Conservation (phyloP, 2,329 filamentous ascomycete species). For the Lecanicillium sp. region DNA sequence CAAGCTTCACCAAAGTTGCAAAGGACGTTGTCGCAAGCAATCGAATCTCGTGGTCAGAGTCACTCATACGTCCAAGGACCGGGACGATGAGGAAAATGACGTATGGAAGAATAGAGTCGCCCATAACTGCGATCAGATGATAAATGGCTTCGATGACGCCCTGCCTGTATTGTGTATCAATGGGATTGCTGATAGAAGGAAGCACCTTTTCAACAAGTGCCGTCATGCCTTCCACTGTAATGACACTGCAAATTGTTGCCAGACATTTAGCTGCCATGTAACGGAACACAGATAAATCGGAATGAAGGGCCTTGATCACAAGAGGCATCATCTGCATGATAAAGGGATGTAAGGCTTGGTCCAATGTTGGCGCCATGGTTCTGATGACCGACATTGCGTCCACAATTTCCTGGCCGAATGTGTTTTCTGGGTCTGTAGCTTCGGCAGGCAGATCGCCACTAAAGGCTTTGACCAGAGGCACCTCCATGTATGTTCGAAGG, state of each 20-base stretch:
- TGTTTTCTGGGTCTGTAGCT: slow-evolving; percentile 63
- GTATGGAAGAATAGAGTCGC: slow-evolving; percentile 89
- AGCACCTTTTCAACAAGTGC: slow-evolving; percentile 88
- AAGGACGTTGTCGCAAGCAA: slow-evolving; percentile 95
- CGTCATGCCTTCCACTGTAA: slow-evolving; percentile 91
- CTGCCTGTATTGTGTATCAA: slow-evolving; percentile 83
- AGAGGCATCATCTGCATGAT: slow-evolving; percentile 76
- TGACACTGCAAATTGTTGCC: slow-evolving; percentile 94
- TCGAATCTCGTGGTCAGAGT: slow-evolving; percentile 92
- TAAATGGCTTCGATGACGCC: slow-evolving; percentile 94
- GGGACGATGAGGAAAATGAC: slow-evolving; percentile 98
- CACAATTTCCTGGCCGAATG: slow-evolving; percentile 83
- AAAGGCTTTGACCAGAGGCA: slow-evolving; percentile 69
- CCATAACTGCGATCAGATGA: slow-evolving; percentile 97
- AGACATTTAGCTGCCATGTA: slow-evolving; percentile 97
- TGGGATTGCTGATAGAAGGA: slow-evolving; percentile 81
- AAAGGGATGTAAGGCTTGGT: slow-evolving; percentile 67
- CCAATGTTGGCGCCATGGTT: slow-evolving; percentile 84
- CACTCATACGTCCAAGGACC: slow-evolving; percentile 94
- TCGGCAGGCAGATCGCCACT: slow-evolving; percentile 60
- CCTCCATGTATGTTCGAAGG: slow-evolving; percentile 71
- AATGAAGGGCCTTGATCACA: slow-evolving; percentile 81
- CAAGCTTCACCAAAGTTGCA: slow-evolving; percentile 91
- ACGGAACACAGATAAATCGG: slow-evolving; percentile 80
- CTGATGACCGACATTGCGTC: slow-evolving; percentile 90